Evolutionary conservation across 2,329 filamentous ascomycete genomes (phyloP).

Genomic region (Fusarium sp.): DNA sequence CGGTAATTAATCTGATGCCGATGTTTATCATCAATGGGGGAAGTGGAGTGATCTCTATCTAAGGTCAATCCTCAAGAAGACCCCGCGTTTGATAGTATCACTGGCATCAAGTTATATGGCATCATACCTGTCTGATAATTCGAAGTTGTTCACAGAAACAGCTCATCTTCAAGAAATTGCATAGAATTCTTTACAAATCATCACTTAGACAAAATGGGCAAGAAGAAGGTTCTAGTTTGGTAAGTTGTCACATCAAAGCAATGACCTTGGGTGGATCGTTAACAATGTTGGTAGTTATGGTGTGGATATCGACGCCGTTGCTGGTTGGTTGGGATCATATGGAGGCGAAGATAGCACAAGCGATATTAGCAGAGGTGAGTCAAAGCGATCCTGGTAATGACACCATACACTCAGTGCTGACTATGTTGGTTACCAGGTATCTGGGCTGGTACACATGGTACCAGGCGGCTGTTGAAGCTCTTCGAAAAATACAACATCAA

Average conservation of each 20-base stretch:
- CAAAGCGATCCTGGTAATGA: background rate
- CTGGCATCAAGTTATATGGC: background rate
- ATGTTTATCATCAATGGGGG: background rate
- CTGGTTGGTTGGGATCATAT: conserved; percentile 84
- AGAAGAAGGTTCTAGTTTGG: conserved; percentile 15
- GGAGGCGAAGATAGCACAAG: conserved; percentile 81
- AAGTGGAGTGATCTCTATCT: background rate
- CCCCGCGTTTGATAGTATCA: conserved; percentile 1
- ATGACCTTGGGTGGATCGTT: conserved; percentile 34
- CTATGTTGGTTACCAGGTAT: background rate
- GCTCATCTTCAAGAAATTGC: background rate
- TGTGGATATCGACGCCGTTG: conserved; percentile 82
- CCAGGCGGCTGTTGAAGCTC: conserved; percentile 76
- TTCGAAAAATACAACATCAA: conserved; percentile 82
- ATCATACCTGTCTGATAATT: background rate
- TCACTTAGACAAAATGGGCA: conserved; percentile 1
- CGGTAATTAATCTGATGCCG: background rate
- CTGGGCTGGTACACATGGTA: conserved; percentile 74
- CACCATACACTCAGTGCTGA: background rate
- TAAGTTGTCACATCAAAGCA: background rate
- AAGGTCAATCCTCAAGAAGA: background rate
- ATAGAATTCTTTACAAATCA: background rate
- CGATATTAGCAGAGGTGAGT: conserved; percentile 77
- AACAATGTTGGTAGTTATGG: conserved; percentile 65
- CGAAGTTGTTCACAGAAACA: background rate